Evolutionary conservation across 192 early-diverging fungal species (phyloP).

Genomic region (Bifiguratus adelaidae): DNA sequence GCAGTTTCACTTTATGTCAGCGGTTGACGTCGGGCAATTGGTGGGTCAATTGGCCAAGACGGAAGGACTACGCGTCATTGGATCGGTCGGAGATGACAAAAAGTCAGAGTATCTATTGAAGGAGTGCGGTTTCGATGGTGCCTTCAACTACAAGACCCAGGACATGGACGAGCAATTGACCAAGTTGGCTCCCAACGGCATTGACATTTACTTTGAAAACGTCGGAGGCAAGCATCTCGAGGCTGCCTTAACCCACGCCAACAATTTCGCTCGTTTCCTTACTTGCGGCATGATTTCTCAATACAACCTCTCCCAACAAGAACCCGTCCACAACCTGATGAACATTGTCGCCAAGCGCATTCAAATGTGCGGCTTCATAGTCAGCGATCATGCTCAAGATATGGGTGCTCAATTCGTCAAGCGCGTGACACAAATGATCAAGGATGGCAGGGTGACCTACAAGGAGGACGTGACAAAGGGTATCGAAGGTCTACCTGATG

Average conservation of each 20-base stretch:
- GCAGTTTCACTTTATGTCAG: too few species aligned
- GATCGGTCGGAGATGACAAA: slow-evolving; percentile 62
- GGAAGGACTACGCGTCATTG: slow-evolving; percentile 63
- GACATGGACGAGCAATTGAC: slow-evolving; percentile 35
- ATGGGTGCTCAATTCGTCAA: slow-evolving; percentile 38
- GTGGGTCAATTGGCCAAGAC: slow-evolving; percentile 74
- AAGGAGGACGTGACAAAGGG: slow-evolving; percentile 46
- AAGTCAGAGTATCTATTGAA: slow-evolving; percentile 56
- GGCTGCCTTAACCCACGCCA: slow-evolving; percentile 50
- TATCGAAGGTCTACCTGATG: slow-evolving; percentile 50
- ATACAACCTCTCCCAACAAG: slow-evolving; percentile 45
- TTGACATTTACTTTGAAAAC: slow-evolving; percentile 83
- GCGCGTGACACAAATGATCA: slow-evolving; percentile 42
- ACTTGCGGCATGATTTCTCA: slow-evolving; percentile 72
- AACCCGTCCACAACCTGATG: slow-evolving; percentile 49
- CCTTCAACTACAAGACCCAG: slow-evolving; percentile 79
- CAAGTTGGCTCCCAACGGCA: slow-evolving; percentile 59
- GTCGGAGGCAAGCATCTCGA: slow-evolving; percentile 76
- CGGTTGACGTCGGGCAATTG: too few species aligned
- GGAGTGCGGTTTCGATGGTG: slow-evolving; percentile 56
- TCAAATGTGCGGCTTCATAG: slow-evolving; percentile 51
- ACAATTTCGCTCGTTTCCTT: slow-evolving; percentile 49
- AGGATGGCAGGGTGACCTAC: slow-evolving; percentile 52
- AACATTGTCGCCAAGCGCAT: slow-evolving; percentile 41
- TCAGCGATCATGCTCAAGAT: slow-evolving; percentile 29